Evolutionary conservation across 208 protist species (phyloP).

Genomic region (Trypanosoma rangeli): DNA sequence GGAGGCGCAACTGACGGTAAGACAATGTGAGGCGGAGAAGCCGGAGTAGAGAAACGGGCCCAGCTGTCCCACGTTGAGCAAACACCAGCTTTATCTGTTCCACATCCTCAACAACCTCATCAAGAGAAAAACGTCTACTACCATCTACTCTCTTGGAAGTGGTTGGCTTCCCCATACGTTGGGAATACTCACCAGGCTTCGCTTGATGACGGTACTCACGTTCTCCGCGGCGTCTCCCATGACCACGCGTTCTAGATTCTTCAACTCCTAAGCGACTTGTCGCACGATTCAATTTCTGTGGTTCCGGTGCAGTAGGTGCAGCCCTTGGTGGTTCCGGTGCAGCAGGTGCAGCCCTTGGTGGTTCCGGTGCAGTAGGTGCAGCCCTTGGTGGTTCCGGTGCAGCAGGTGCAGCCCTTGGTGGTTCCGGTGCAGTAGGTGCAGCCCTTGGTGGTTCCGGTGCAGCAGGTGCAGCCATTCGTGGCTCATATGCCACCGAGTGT

Average conservation of each 20-base stretch:
- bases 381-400: constrained; percentile 16
- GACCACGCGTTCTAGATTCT: neutral
- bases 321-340: constrained; percentile 24
- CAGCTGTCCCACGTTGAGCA: constrained; percentile 20
- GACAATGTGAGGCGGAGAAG: too few species aligned
- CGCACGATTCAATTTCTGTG: constrained; percentile 3
- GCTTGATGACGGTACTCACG: neutral
- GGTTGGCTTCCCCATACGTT: neutral
- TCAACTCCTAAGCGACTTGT: neutral
- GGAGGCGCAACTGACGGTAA: constrained; percentile 23
- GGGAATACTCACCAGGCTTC: neutral
- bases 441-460: constrained; percentile 26
- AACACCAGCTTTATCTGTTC: constrained; percentile 23
- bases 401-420: constrained; percentile 24
- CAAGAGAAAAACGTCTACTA: neutral
- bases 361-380: constrained; percentile 15
- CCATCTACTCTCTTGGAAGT: neutral
- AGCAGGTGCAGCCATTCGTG: constrained; percentile 13
- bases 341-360: constrained; percentile 9
- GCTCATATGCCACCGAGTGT: constrained; percentile 7
- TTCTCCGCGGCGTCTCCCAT: neutral
- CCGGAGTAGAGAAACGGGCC: constrained; percentile 11
- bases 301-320: constrained; percentile 23
- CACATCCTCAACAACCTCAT: constrained; percentile 17
- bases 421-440: constrained; percentile 27